Evolutionary conservation across 306 rosid species (phyloP), one percentile per base, ranked within the genome.

Genomic region (Trifolium pratense): DNA sequence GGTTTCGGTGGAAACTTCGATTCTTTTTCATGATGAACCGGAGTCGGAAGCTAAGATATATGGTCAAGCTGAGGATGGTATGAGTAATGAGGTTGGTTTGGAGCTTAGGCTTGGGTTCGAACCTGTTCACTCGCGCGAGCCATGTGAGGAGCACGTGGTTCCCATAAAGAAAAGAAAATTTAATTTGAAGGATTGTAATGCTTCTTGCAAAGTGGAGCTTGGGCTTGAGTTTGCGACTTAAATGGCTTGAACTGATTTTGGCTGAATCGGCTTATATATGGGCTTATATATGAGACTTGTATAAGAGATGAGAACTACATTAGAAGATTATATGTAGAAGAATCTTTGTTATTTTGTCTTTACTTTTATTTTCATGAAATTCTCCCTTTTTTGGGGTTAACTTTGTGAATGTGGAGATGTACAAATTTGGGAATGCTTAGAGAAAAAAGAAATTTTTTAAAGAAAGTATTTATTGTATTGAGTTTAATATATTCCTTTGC

Each of bases 111-210:
- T 94, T 0, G 96, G 99, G 17, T 42, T 89, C 0, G 84, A 87
- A 60, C 90, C 97, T 59, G 76, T 40, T 36, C 9, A 1, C 0
- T 53, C 88, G 37, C 87, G 85, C 75, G 86, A 31, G 1, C 49
- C 88, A 48, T 86, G 86, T 77, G 87, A 31, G 1, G 39, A 60
- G 4, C 91, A 82, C 77, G 84, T 88, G 79, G 78, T 91, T 12
- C 99, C 99, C 0, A 59, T 94, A 72, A 94, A 94, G 83, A 94
- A 94, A 83, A 81, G 99, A 12, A 88, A 65, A 76, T 42, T 88
- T 9, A 80, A 40, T 9, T 15, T 77, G 26, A 73, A 59, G 7
- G 67, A 77, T 57, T 40, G 13, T 7, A 2, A 51, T 52, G 32
- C 1, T 29, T 23, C 73, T 9, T 59, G 70, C 21, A 60, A 71